A percentile compares a stretch with the other conserved stretches of the same genome.
Conservation (phyloP, 768 basidiomycete genomes). For the Astraeus odoratus region DNA sequence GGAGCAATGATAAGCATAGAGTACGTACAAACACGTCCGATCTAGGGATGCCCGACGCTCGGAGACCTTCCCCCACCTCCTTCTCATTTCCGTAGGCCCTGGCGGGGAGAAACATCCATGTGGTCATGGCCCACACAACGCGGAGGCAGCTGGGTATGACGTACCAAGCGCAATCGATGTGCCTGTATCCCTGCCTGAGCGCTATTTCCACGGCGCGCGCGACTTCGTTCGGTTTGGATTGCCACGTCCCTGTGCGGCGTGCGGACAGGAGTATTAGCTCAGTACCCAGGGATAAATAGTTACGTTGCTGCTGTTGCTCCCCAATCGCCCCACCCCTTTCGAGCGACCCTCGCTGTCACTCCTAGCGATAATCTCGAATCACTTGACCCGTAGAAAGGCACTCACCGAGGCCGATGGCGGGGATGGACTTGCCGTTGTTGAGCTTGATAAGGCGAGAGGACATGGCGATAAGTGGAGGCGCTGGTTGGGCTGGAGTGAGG, state of each 20-base stretch:
- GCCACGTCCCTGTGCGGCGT: constrained; percentile 62
- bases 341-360: neutral
- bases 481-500: neutral
- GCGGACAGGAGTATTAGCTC: neutral
- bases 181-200: constrained; percentile 72
- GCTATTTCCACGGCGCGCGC: constrained; percentile 65
- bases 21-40: constrained; percentile 58
- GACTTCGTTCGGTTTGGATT: constrained; percentile 69
- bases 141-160: constrained; percentile 3
- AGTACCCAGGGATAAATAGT: neutral
- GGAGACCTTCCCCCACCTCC: constrained; percentile 78
- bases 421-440: constrained; percentile 53
- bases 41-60: constrained; percentile 67
- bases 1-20: neutral
- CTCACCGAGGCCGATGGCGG: constrained; percentile 52
- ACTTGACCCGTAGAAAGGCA: constrained; percentile 19
- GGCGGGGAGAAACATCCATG: constrained; percentile 15
- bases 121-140: neutral
- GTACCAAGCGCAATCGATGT: constrained; percentile 63
- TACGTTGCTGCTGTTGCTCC: no score
- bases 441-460: constrained; percentile 46
- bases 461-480: constrained; percentile 18
- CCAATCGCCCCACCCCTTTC: neutral
- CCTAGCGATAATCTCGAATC: neutral
- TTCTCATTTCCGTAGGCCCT: constrained; percentile 73